phyloP scores from a whole-genome alignment of 768 basidiomycete species.

The Gymnopilus junonius region DNA sequence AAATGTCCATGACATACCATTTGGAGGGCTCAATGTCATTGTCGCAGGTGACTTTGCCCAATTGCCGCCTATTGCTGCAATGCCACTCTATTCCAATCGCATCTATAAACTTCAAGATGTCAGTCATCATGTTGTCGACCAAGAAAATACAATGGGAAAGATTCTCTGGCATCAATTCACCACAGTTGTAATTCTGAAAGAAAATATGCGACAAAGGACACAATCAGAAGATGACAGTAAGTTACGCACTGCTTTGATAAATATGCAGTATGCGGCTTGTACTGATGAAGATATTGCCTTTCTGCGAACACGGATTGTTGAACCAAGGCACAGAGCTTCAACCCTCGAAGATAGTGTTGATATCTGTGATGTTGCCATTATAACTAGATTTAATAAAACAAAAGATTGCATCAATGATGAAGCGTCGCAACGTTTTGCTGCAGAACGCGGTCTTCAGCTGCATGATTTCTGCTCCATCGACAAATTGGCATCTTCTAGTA shows the following conservation, averaged over 20 bases:
- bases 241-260: constrained; percentile 30
- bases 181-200: constrained; percentile 35
- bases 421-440: constrained; percentile 30
- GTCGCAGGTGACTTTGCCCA: constrained; percentile 52
- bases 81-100: constrained; percentile 12
- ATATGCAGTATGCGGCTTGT: constrained; percentile 38
- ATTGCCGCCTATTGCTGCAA: constrained; percentile 34
- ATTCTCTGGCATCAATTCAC: constrained; percentile 37
- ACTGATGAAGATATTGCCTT: constrained; percentile 27
- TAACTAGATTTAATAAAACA: constrained; percentile 34
- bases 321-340: constrained; percentile 20
- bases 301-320: constrained; percentile 27
- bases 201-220: constrained; percentile 36
- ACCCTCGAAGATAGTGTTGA: background rate
- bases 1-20: constrained; percentile 21
- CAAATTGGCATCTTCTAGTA: background rate
- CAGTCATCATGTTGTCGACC: background rate
- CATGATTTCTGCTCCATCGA: constrained; percentile 32
- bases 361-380: constrained; percentile 36
- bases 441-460: constrained; percentile 25
- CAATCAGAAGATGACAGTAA: constrained; percentile 24
- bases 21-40: constrained; percentile 44
- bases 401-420: constrained; percentile 36
- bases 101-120: background rate
- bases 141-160: constrained; percentile 30